Percentiles rank a stretch among this genome's conserved stretches.
Evolutionary conservation across 495 filamentous ascomycete genomes (phyloP).

Genomic region (Hyaloscypha hepaticicola): DNA sequence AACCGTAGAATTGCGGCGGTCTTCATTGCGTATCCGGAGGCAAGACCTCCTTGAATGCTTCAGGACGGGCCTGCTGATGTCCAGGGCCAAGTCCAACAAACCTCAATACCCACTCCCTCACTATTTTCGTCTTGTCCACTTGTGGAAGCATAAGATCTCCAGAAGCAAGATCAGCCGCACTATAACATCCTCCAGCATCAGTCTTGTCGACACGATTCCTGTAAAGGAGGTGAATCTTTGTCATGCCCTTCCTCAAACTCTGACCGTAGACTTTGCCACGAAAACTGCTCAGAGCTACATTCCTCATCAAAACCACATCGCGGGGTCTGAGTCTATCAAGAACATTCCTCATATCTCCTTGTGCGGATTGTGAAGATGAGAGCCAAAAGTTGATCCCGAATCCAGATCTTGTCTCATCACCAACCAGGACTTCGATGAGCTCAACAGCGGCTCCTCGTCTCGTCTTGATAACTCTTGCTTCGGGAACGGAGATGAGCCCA

Average conservation of each 20-base stretch:
- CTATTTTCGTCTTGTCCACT: conserved; percentile 61
- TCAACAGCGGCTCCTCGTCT: conserved; percentile 55
- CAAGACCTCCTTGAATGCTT: conserved; percentile 31
- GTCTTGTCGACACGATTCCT: conserved; percentile 41
- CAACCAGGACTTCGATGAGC: conserved; percentile 76
- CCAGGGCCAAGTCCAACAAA: conserved; percentile 58
- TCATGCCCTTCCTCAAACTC: conserved; percentile 66
- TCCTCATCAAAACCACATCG: conserved; percentile 74
- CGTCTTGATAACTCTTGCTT: conserved; percentile 56
- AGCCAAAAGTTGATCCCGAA: conserved; percentile 89
- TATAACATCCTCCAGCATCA: conserved; percentile 45
- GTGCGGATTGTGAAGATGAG: conserved; percentile 33
- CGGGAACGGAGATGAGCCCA: conserved; percentile 69
- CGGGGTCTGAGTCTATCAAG: conserved; percentile 57
- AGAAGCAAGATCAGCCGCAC: conserved; percentile 39
- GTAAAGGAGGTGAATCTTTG: conserved; percentile 68
- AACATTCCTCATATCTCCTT: conserved; percentile 40
- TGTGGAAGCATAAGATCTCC: conserved; percentile 44
- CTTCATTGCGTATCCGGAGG: conserved; percentile 51
- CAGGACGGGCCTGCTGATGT: neutral
- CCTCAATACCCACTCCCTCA: conserved; percentile 70
- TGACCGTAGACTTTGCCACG: conserved; percentile 74
- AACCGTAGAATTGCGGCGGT: too few species aligned
- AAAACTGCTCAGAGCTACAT: conserved; percentile 75
- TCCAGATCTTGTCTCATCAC: conserved; percentile 80